Percentiles rank a stretch among this genome's conserved stretches.
Conservation (phyloP, 148 eudicot species). For the Heliamphora exappendiculata region DNA sequence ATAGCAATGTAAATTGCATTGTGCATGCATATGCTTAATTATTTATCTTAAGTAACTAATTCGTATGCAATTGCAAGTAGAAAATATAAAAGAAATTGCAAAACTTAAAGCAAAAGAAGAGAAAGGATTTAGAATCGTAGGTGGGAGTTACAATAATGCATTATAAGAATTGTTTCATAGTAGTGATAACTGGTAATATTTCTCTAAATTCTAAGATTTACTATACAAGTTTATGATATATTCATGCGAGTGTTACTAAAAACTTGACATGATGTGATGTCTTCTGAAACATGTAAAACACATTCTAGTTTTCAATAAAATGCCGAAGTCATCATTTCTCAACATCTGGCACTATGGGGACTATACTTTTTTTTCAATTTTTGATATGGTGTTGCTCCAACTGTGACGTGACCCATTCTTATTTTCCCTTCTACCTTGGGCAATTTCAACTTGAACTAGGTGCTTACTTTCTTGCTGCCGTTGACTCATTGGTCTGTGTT, state of each 20-base stretch:
- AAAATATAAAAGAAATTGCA: conserved; percentile 93
- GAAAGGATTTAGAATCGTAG: conserved; percentile 75
- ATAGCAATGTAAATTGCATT: background rate
- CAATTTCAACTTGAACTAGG: background rate
- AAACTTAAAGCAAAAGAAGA: conserved; percentile 89
- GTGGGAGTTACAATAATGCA: conserved; percentile 48
- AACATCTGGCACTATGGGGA: background rate
- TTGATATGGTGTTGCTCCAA: background rate
- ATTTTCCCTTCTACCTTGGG: background rate
- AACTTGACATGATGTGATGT: background rate
- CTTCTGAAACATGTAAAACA: background rate
- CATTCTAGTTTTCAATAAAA: background rate
- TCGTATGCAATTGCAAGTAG: conserved; percentile 52
- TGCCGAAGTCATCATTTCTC: background rate
- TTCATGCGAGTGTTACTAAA: background rate
- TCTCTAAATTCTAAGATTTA: background rate
- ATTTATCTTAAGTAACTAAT: conserved; percentile 7
- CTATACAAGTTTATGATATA: background rate
- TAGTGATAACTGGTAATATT: background rate
- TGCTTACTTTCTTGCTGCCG: too few species aligned
- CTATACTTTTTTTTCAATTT: background rate
- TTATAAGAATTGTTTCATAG: background rate
- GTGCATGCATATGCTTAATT: background rate
- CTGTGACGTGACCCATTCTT: background rate
- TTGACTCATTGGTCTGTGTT: background rate